Conservation (phyloP, 2,329 filamentous ascomycete species). For the Penicillium palitans region DNA sequence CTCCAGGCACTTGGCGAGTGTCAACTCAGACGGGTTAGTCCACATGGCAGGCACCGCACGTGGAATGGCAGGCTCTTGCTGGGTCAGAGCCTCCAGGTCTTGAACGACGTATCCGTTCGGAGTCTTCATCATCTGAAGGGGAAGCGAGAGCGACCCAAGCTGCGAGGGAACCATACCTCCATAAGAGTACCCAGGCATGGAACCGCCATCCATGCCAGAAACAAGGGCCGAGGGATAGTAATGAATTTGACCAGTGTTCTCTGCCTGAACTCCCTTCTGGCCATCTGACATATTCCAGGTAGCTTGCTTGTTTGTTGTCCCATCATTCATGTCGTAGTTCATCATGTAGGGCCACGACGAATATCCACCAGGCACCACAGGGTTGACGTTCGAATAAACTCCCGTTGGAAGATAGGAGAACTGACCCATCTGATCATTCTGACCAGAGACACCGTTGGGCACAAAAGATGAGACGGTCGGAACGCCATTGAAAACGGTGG, state of each 20-base stretch:
- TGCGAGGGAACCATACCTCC: slow-evolving; percentile 65
- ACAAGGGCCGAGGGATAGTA: slow-evolving; percentile 58
- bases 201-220: slow-evolving; percentile 58
- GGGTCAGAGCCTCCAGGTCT: slow-evolving; percentile 64
- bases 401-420: slow-evolving; percentile 40
- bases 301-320: slow-evolving; percentile 38
- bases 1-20: slow-evolving; percentile 88
- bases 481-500: slow-evolving; percentile 34
- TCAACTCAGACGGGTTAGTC: slow-evolving; percentile 80
- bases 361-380: slow-evolving; percentile 37
- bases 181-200: slow-evolving; percentile 51
- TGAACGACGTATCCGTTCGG: slow-evolving; percentile 47
- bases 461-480: slow-evolving; percentile 32
- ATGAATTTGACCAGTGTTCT: slow-evolving; percentile 61
- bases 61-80: slow-evolving; percentile 80
- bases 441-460: slow-evolving; percentile 29
- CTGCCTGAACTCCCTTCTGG: slow-evolving; percentile 56
- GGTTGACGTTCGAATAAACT: slow-evolving; percentile 40
- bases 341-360: slow-evolving; percentile 38
- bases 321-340: slow-evolving; percentile 39
- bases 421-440: slow-evolving; percentile 35
- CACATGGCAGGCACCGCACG: slow-evolving; percentile 84
- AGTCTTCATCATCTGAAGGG: slow-evolving; percentile 50
- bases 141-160: slow-evolving; percentile 43
- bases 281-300: slow-evolving; percentile 48